These are phyloP conservation scores for Gossypium davidsonii DNA, from an alignment of 441 rosid species.

Conservation along the genomic window DNA sequence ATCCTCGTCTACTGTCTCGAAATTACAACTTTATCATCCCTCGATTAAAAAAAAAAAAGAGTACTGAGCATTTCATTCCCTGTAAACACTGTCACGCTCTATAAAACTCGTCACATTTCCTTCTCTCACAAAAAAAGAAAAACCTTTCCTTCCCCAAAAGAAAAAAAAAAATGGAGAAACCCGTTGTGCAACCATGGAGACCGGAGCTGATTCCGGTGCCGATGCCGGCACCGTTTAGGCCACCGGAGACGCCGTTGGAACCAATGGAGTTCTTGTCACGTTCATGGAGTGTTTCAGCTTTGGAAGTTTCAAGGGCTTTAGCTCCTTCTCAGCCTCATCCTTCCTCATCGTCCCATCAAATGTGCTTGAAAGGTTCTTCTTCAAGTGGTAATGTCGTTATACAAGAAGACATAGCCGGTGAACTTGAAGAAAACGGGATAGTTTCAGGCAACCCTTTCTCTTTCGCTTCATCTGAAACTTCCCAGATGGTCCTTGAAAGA, in stretches of 20 bases:
- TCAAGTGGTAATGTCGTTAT: constrained; percentile 30
- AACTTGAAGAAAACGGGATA: constrained; percentile 43
- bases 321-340: constrained; percentile 22
- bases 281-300: constrained; percentile 87
- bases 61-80: not conserved
- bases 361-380: constrained; percentile 19
- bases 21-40: not conserved
- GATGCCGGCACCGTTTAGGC: constrained; percentile 35
- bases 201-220: constrained; percentile 26
- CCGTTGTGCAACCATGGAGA: constrained; percentile 46
- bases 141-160: not conserved
- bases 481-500: constrained; percentile 90
- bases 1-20: not conserved
- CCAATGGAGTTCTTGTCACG: constrained; percentile 94
- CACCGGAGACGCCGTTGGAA: constrained; percentile 80
- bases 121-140: not conserved
- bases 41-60: not conserved
- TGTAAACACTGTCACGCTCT: not conserved
- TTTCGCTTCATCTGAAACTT: constrained; percentile 83
- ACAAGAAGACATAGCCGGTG: constrained; percentile 59
- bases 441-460: constrained; percentile 87
- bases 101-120: not conserved
- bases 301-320: constrained; percentile 72
- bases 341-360: constrained; percentile 34
- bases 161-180: constrained; percentile 32